Evolutionary conservation across 202 grass and related monocot genomes (phyloP), one percentile per base, ranked within the genome.

Genomic region (Eragrostis tef): DNA sequence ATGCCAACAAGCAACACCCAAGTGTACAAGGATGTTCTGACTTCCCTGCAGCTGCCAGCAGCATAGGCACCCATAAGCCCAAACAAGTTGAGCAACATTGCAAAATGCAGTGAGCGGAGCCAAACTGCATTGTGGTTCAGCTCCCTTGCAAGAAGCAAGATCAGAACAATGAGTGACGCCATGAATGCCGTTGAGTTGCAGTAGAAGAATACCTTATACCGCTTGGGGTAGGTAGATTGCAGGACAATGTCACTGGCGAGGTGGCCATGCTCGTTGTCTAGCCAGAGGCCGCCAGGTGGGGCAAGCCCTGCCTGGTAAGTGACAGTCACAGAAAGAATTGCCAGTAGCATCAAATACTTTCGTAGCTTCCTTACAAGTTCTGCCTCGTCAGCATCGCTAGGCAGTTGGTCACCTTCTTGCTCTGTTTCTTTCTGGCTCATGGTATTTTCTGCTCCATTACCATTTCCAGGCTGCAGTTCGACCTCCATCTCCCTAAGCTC

Each of bases 271-370:
- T 39, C 5, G 64, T 65, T 80, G 21, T 69, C 70, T 62, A 88
- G 88, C 91, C 91, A 93, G 78, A 90, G 64, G 1, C 91, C 88
- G 0, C 91, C 91, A 0, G 88, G 91, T 0, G 88, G 91, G 10
- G 76, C 84, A 7, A 93, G 79, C 25, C 88, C 91, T 14, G 86
- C 90, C 41, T 89, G 86, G 69, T 80, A 92, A 39, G 90, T 91
- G 63, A 88, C 79, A 25, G 83, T 83, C 6, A 79, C 90, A 17
- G 79, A 48, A 9, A 92, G 80, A 24, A 93, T 90, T 17, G 91
- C 91, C 5, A 93, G 44, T 16, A 93, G 83, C 70, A 93, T 72
- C 56, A 93, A 77, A 42, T 78, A 85, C 48, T 88, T 88, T 15
- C 84, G 45, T 61, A 89, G 69, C 26, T 89, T 89, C 82, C 57